These are phyloP conservation scores for Nephelium lappaceum DNA, from an alignment of 345 rosid genomes.

Conservation along the genomic window DNA sequence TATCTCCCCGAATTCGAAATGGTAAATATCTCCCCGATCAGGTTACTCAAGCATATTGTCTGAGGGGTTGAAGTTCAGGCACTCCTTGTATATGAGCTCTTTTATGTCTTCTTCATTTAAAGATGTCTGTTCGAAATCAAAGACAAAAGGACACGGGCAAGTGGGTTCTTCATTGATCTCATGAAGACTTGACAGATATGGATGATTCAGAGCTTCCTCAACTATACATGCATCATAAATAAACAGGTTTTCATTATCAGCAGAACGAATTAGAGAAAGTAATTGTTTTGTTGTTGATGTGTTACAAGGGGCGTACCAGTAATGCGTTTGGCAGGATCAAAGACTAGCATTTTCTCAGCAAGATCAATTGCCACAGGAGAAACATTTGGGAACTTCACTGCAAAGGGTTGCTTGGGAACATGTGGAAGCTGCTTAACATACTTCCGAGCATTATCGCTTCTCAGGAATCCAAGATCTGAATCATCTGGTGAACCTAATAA, in stretches of 20 bases:
- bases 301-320: constrained; percentile 45
- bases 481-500: constrained; percentile 87
- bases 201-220: constrained; percentile 80
- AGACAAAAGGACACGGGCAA: constrained; percentile 62
- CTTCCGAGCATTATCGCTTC: constrained; percentile 80
- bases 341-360: constrained; percentile 81
- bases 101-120: constrained; percentile 80
- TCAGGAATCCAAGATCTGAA: constrained; percentile 79
- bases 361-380: constrained; percentile 79
- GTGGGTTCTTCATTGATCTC: constrained; percentile 93
- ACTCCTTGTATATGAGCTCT: constrained; percentile 76
- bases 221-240: constrained; percentile 37
- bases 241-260: constrained; percentile 15
- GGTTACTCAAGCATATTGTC: constrained; percentile 39
- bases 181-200: constrained; percentile 78
- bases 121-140: constrained; percentile 70
- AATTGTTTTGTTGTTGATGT: not conserved
- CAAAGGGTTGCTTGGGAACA: constrained; percentile 69
- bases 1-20: constrained; percentile 25
- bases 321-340: constrained; percentile 85
- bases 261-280: not conserved
- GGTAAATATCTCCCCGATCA: not conserved
- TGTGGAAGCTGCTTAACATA: constrained; percentile 80
- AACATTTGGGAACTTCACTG: constrained; percentile 58
- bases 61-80: constrained; percentile 52